phyloP scores from a whole-genome alignment of 148 eudicot species.

The Gaultheria prostrata region DNA sequence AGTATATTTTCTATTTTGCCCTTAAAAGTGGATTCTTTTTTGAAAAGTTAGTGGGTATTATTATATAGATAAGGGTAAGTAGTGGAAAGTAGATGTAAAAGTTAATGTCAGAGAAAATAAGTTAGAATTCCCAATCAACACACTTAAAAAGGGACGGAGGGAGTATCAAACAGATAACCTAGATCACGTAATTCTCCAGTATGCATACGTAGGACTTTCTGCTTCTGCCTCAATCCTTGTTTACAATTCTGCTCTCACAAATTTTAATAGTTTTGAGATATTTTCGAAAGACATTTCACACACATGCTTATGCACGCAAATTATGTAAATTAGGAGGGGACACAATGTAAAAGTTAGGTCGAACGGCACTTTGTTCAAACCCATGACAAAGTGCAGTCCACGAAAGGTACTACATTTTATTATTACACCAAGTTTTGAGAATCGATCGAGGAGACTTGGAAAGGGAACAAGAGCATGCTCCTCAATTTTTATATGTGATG shows the following conservation, averaged over 20 bases:
- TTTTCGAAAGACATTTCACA: background rate
- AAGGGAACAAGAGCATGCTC: background rate
- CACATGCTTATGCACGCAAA: background rate
- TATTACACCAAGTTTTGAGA: background rate
- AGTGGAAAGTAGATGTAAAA: too few relatives aligned
- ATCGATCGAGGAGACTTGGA: background rate
- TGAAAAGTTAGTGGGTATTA: too few relatives aligned
- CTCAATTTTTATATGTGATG: background rate
- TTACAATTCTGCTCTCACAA: background rate
- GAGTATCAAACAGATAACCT: background rate
- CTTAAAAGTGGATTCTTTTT: too few relatives aligned
- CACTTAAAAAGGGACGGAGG: too few relatives aligned
- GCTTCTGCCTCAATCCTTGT: background rate
- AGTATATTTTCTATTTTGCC: too few relatives aligned
- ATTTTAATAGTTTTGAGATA: conserved; percentile 2
- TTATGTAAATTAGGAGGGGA: background rate
- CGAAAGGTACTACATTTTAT: conserved; percentile 2
- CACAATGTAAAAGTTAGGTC: background rate
- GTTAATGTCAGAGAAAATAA: too few relatives aligned
- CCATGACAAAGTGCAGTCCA: conserved; percentile 11
- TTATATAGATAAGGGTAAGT: too few relatives aligned
- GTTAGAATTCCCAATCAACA: too few relatives aligned
- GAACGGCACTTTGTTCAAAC: background rate
- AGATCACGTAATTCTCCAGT: background rate
- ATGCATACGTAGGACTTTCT: background rate